A percentile compares a stretch with the other conserved stretches of the same genome.
phyloP scores from a whole-genome alignment of 768 basidiomycete genomes.

The Tremella fuciformis region DNA sequence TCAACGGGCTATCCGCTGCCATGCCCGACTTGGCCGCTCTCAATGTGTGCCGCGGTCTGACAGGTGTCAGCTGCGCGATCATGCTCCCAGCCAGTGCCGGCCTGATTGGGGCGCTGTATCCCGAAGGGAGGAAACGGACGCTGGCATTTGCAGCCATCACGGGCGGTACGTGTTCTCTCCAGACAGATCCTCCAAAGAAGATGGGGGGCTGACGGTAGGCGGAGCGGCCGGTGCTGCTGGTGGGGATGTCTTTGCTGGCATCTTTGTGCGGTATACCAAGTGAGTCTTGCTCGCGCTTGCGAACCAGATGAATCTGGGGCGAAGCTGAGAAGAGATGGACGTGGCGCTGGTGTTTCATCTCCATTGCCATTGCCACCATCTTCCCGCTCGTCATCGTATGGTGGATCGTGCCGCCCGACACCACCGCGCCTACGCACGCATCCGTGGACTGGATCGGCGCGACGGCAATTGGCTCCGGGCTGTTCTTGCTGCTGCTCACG shows the following conservation, averaged over 20 bases:
- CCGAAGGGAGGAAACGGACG: constrained; percentile 8
- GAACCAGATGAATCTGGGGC: neutral
- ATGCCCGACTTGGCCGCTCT: constrained; percentile 9
- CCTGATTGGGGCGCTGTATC: constrained; percentile 7
- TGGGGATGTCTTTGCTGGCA: constrained; percentile 12
- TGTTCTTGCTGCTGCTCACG: constrained; percentile 11
- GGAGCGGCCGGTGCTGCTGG: constrained; percentile 12
- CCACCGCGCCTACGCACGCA: neutral
- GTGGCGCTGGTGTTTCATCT: constrained; percentile 12
- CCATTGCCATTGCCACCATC: neutral
- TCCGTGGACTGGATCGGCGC: constrained; percentile 20
- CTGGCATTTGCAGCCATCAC: constrained; percentile 10
- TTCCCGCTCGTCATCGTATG: constrained; percentile 11
- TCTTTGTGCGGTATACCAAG: constrained; percentile 9
- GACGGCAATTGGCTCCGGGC: neutral
- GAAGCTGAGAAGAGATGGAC: constrained; percentile 15
- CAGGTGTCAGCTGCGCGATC: constrained; percentile 8
- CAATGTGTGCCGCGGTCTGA: constrained; percentile 7
- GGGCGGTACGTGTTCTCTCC: neutral
- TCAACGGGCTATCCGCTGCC: neutral
- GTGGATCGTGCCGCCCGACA: constrained; percentile 7
- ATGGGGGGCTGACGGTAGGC: neutral
- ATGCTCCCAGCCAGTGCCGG: constrained; percentile 10
- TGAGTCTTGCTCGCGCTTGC: neutral
- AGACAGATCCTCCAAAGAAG: neutral